Evolutionary conservation across 2,329 filamentous ascomycete genomes (phyloP), one percentile per base, ranked within the genome.

Genomic region (Ophiostoma sp.): DNA sequence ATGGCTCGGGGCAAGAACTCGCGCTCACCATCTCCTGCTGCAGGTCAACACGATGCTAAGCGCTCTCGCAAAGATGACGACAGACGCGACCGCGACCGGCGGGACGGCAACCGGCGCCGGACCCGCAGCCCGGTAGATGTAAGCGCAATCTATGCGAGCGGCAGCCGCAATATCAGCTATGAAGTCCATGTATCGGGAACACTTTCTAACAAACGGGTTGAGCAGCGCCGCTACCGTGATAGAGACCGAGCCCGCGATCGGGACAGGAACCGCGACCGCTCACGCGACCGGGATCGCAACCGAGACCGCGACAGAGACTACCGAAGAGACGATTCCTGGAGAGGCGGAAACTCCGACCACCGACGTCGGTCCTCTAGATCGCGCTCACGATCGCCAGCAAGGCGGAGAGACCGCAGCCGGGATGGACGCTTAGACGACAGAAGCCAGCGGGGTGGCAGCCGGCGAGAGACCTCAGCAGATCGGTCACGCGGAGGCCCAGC

Each of bases 1-100:
- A 87, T 87, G 85, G 84, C 84, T 85, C 85, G 84, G 80, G 84
- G 81, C 80, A 86, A 82, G 84, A 84, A 85, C 82, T 85, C 85
- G 81, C 85, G 91, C 90, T 94, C 91, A 93, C 91, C 91, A 91
- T 92, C 89, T 88, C 90, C 90, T 89, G 88, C 89, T 89, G 88
- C 89, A 93, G 90, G 90, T 84, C 88, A 90, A 77, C 84, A 86
- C 79, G 88, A 87, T 79, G 87, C 88, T 76, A 88, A 87, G 81
- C 89, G 87, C 81, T 86, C 80, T 76, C 84, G 84, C 75, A 85
- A 87, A 79, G 83, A 85, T 79, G 84, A 85, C 77, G 67, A 60
- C 72, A 79, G 81, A 70, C 80, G 82, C 72, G 79, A 80, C 69
- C 80, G 81, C 75, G 82, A 84, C 73, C 76, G 80, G 75, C 82